A percentile compares a stretch with the other conserved stretches of the same genome.
These are phyloP conservation scores for Beta vulgaris DNA, from an alignment of 148 eudicot genomes.

Conservation along the genomic window DNA sequence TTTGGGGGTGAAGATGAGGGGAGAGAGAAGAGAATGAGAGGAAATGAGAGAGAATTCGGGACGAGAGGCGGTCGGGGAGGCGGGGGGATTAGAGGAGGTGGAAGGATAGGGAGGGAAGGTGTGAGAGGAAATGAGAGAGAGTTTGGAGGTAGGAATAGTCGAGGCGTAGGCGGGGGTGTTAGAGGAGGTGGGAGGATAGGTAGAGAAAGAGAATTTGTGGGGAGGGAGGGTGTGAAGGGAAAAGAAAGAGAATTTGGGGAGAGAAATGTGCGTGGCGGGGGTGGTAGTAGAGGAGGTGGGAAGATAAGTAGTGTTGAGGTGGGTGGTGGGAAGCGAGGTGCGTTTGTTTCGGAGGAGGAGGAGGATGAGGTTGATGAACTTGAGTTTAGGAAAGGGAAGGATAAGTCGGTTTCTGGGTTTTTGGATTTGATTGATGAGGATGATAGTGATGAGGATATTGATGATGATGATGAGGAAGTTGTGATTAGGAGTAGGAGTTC, in stretches of 20 bases:
- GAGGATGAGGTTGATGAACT: slow-evolving; percentile 7
- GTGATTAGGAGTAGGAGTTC: slow-evolving; percentile 37
- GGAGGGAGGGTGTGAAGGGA: slow-evolving; percentile 16
- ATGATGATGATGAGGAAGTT: slow-evolving; percentile 35
- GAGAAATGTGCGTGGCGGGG: neutral
- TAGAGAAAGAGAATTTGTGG: too few relatives aligned
- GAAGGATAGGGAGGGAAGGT: neutral
- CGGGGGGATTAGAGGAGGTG: slow-evolving; percentile 4
- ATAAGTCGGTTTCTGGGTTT: slow-evolving; percentile 40
- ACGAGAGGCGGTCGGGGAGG: slow-evolving; percentile 32
- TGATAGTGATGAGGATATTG: slow-evolving; percentile 46
- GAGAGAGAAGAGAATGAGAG: slow-evolving; percentile 35
- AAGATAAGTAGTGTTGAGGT: neutral
- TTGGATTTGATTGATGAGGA: slow-evolving; percentile 58
- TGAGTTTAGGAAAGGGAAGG: slow-evolving; percentile 26
- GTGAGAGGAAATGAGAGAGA: too few relatives aligned
- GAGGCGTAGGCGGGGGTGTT: too few relatives aligned
- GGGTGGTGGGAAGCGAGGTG: slow-evolving; percentile 14
- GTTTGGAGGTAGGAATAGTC: too few relatives aligned
- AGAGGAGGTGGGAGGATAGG: slow-evolving; percentile 31
- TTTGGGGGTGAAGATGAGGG: slow-evolving; percentile 22
- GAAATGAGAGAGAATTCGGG: too few relatives aligned
- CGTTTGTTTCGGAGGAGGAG: slow-evolving; percentile 31
- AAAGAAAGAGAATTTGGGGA: neutral
- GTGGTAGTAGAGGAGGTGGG: neutral